phyloP scores from a whole-genome alignment of 306 rosid species.

The Medicago ruthenica region DNA sequence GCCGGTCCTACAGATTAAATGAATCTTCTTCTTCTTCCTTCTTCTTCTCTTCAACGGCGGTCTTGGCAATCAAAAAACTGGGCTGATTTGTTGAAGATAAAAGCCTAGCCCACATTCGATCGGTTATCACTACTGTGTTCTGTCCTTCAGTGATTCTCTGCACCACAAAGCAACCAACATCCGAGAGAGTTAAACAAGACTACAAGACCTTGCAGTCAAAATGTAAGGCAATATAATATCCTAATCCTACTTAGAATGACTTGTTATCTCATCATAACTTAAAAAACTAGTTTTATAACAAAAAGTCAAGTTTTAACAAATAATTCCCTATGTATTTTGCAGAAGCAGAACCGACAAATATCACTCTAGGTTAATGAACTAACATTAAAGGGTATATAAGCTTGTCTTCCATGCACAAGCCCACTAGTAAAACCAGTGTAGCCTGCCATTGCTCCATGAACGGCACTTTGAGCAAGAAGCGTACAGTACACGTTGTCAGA shows the following conservation, averaged over 20 bases:
- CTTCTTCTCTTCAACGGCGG: slow-evolving; percentile 56
- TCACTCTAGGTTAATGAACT: slow-evolving; percentile 49
- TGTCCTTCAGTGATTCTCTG: slow-evolving; percentile 84
- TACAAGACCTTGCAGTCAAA: not conserved
- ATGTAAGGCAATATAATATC: slow-evolving; percentile 13
- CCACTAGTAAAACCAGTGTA: slow-evolving; percentile 84
- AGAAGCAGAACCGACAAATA: slow-evolving; percentile 29
- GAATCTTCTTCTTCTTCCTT: slow-evolving; percentile 45
- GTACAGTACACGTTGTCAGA: slow-evolving; percentile 95
- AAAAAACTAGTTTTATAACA: not conserved
- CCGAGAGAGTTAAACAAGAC: not conserved
- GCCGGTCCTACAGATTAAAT: slow-evolving; percentile 14
- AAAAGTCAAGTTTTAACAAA: not conserved
- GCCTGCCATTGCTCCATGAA: slow-evolving; percentile 99
- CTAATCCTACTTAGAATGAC: not conserved
- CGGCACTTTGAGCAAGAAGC: slow-evolving; percentile 92
- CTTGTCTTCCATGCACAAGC: slow-evolving; percentile 89
- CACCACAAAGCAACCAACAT: slow-evolving; percentile 28
- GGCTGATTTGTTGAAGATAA: slow-evolving; percentile 94
- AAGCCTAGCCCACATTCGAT: slow-evolving; percentile 99
- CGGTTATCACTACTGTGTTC: slow-evolving; percentile 84
- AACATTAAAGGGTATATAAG: slow-evolving; percentile 86
- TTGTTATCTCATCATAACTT: slow-evolving; percentile 14
- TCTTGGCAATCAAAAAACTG: slow-evolving; percentile 65
- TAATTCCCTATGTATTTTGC: slow-evolving; percentile 9